These are phyloP conservation scores for Pelargonium nanum DNA, from an alignment of 345 rosid genomes.

Conservation along the genomic window DNA sequence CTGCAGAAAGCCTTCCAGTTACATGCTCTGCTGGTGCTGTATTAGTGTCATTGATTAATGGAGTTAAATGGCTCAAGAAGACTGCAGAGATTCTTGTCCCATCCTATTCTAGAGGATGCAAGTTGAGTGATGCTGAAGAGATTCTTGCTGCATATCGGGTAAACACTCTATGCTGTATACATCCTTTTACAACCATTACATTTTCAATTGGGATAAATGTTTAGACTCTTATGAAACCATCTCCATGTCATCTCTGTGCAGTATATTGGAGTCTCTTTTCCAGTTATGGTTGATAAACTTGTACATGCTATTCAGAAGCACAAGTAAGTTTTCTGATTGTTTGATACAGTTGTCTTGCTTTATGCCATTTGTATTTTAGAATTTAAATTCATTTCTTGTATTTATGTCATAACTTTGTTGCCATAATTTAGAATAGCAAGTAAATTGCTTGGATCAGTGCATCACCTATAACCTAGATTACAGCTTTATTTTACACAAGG, in stretches of 20 bases:
- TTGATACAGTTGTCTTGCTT: neutral
- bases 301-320: conserved; percentile 29
- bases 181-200: neutral
- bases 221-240: neutral
- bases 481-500: no score
- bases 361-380: neutral
- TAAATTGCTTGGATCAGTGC: no score
- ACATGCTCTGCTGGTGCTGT: conserved; percentile 17
- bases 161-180: neutral
- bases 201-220: neutral
- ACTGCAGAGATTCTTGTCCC: conserved; percentile 31
- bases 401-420: neutral
- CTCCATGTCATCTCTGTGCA: conserved; percentile 19
- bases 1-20: conserved; percentile 20
- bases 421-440: no score
- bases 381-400: neutral
- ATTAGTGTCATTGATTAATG: conserved; percentile 27
- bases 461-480: no score
- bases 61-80: conserved; percentile 45
- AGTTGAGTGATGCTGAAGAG: conserved; percentile 42
- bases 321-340: conserved; percentile 30
- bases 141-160: conserved; percentile 45
- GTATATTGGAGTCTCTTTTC: conserved; percentile 30
- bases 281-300: conserved; percentile 31
- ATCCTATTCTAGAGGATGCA: conserved; percentile 25